Base-by-base conservation (phyloP, 2,329 filamentous ascomycete genomes). In the Colletotrichum karsti region DNA sequence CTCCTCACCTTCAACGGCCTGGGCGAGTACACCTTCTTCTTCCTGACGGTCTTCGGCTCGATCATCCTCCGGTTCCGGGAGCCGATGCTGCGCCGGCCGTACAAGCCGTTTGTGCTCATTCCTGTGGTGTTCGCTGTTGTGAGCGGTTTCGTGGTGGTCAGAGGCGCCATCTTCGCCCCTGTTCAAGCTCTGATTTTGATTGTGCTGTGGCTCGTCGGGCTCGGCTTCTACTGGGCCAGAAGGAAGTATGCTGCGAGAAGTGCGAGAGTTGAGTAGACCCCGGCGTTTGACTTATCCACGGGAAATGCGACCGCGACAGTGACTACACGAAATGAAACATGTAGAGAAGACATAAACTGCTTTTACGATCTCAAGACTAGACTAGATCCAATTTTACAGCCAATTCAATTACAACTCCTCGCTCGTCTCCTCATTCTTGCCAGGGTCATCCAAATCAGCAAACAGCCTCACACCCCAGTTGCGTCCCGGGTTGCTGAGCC, bases 21-120 rank as follows among this genome's bases (percentile, higher is more conserved):
- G 4, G 87, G 85, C 13, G 87, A 89, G 72, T 91, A 88, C 74
- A 85, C 88, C 0, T 91, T 91, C 76, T 91, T 91, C 78, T 89
- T 91, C 72, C 80, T 90, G 30, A 88, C 88, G 0, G 88, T 90
- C 0, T 72, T 90, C 0, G 89, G 88, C 0, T 84, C 87, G 2
- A 79, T 90, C 9, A 77, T 90, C 15, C 76, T 91, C 46, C 83
- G 89, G 12, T 83, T 83, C 62, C 82, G 86, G 1, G 87, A 91
- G 73, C 89, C 88, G 0, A 74, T 78, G 0, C 78, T 91, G 3
- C 71, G 79, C 0, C 77, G 89, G 10, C 88, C 89, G 0, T 91
- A 90, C 72, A 86, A 85, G 74, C 85, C 88, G 0, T 76, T 79
- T 13, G 72, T 89, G 0, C 24, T 84, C 3, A 79, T 89, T 9